Evolutionary conservation across 495 filamentous ascomycete species (phyloP).

Genomic region (Xylona heveae): DNA sequence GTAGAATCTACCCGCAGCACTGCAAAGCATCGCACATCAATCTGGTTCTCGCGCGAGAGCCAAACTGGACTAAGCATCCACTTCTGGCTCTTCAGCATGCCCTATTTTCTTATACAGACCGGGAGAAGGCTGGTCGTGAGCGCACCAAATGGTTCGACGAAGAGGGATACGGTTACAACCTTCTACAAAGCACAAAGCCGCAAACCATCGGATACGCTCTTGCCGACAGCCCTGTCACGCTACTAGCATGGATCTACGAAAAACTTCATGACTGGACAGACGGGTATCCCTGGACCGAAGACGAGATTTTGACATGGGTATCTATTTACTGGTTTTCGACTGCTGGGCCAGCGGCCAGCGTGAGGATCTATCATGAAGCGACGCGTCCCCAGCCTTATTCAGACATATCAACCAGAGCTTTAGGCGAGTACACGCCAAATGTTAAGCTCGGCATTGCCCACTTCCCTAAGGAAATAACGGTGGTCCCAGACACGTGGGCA

Average conservation of each 20-base stretch:
- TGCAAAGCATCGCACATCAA: slow-evolving; percentile 46
- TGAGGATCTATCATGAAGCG: slow-evolving; percentile 40
- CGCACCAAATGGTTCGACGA: slow-evolving; percentile 27
- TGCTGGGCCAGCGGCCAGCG: slow-evolving; percentile 31
- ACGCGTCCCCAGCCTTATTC: slow-evolving; percentile 9
- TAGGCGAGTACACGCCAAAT: slow-evolving; percentile 4
- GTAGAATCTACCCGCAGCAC: slow-evolving; percentile 28
- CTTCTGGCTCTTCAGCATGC: slow-evolving; percentile 22
- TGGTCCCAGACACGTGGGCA: slow-evolving; percentile 7
- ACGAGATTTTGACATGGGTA: slow-evolving; percentile 45
- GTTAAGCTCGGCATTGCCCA: slow-evolving; percentile 9
- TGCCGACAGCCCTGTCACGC: slow-evolving; percentile 35
- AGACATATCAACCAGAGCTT: neutral
- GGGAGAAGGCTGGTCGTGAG: slow-evolving; percentile 20
- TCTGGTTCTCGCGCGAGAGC: slow-evolving; percentile 23
- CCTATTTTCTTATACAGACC: slow-evolving; percentile 15
- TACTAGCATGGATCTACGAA: slow-evolving; percentile 47
- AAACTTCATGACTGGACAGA: slow-evolving; percentile 52
- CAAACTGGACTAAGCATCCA: slow-evolving; percentile 16
- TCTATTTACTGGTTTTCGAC: slow-evolving; percentile 37
- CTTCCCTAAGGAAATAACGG: slow-evolving; percentile 8
- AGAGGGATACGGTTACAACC: slow-evolving; percentile 33
- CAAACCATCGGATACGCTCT: slow-evolving; percentile 37
- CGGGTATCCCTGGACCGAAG: slow-evolving; percentile 41
- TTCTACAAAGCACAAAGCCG: slow-evolving; percentile 36